phyloP scores from a whole-genome alignment of 345 rosid species.

The Populus euphratica region DNA sequence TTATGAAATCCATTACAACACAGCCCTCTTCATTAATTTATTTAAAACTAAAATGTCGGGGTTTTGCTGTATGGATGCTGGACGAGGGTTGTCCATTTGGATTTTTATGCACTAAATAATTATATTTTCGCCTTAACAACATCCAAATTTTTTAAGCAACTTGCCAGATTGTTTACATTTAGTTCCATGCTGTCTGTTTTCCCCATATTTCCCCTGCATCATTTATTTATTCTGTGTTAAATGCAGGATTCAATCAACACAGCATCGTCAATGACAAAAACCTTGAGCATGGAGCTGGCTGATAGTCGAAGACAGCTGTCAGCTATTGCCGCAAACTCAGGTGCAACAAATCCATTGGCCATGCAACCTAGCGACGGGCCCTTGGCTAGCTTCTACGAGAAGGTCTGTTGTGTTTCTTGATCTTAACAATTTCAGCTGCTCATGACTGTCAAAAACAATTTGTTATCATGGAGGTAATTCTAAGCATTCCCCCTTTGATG shows the following conservation, averaged over 20 bases:
- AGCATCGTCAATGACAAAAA: conserved; percentile 59
- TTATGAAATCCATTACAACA: neutral
- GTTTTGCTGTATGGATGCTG: neutral
- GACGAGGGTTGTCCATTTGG: neutral
- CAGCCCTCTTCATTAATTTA: neutral
- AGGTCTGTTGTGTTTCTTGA: conserved; percentile 37
- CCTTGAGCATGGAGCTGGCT: conserved; percentile 71
- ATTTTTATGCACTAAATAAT: neutral
- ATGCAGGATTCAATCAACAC: conserved; percentile 78
- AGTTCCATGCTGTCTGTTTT: neutral
- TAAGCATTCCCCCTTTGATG: conserved; percentile 6
- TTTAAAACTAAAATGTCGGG: neutral
- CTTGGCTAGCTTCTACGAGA: conserved; percentile 53
- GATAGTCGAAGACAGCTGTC: conserved; percentile 70
- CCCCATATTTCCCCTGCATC: neutral
- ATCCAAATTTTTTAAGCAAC: neutral
- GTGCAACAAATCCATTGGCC: conserved; percentile 45
- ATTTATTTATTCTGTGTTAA: neutral
- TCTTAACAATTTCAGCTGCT: neutral
- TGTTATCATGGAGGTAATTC: neutral
- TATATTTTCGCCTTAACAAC: neutral
- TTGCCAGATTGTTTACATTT: neutral
- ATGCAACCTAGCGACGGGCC: conserved; percentile 67
- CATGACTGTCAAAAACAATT: neutral
- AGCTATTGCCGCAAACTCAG: conserved; percentile 61